Conservation (phyloP, 2,329 filamentous ascomycete species). For the Alternaria panax region DNA sequence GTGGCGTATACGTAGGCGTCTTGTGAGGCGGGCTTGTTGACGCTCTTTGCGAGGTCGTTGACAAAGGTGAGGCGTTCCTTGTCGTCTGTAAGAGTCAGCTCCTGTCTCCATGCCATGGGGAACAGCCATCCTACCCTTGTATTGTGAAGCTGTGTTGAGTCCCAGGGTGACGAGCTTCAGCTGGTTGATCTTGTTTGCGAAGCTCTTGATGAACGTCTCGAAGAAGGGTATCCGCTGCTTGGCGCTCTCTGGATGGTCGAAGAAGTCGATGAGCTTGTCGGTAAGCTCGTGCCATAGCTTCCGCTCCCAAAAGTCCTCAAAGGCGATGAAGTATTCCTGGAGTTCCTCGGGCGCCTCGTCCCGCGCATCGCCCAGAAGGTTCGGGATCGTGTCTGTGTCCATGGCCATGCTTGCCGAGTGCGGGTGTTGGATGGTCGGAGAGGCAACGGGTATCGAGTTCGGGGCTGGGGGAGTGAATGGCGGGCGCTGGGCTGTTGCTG, state of each 20-base stretch:
- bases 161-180: slow-evolving; percentile 93
- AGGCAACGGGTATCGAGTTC: neutral
- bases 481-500: slow-evolving; percentile 15
- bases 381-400: slow-evolving; percentile 86
- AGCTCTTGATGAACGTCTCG: slow-evolving; percentile 93
- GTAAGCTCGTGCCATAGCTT: slow-evolving; percentile 99
- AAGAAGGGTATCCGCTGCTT: slow-evolving; percentile 88
- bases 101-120: neutral
- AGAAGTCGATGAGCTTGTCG: slow-evolving; percentile 85
- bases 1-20: slow-evolving; percentile 95
- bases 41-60: slow-evolving; percentile 81
- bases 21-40: slow-evolving; percentile 90
- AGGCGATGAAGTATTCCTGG: slow-evolving; percentile 85
- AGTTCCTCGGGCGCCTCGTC: slow-evolving; percentile 87
- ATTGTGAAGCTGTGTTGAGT: slow-evolving; percentile 85
- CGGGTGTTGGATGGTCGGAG: neutral
- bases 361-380: slow-evolving; percentile 90
- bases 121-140: slow-evolving; percentile 69
- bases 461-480: slow-evolving; percentile 12
- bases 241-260: slow-evolving; percentile 80
- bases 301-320: slow-evolving; percentile 97
- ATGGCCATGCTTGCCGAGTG: slow-evolving; percentile 59
- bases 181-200: slow-evolving; percentile 99
- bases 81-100: slow-evolving; percentile 68
- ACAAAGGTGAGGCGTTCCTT: slow-evolving; percentile 87